Base-by-base conservation (phyloP, 805 yeast genomes). In the Yueomyces sp. region DNA sequence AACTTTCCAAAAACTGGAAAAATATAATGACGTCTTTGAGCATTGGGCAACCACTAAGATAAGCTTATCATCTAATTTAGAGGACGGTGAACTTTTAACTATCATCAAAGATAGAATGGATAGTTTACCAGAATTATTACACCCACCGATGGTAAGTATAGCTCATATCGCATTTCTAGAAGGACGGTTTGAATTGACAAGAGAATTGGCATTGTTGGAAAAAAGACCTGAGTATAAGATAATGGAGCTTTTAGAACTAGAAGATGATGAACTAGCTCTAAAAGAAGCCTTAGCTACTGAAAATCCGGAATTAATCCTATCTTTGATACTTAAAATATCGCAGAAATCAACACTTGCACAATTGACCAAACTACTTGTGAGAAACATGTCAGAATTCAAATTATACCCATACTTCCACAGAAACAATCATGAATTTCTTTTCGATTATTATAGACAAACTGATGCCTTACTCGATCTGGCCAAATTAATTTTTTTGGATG, bases 11-110 rank as follows among this genome's bases (percentile, higher is more conserved):
- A 19, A 38, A n/a, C 3, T 2, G 5, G 4, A 4, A 2, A 32
- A 34, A 29, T 29, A 39, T 38, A 60, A 54, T 1, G 38, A 30
- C 12, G 73, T 92, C 0, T 82, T 81, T 53, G 68, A 76, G 2
- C 73, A 79, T 49, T 92, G 97, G 97, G 88, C 95, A 4, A 74
- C 80, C 46, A 63, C 72, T 33, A 83, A 85, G 54, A 76, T 88
- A 28, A 70, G 69, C 45, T 62, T 63, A 31, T 79, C 81, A 12
- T 53, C 69, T 5, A 72, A 70, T 30, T 49, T 70, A 26, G 68
- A 73, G 1, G 96, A 90, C 54, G 66, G 68, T 4, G 76, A 75
- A 36, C 60, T 90, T 8, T 73, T 77, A 38, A 56, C 66, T 27
- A 52, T 63, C 1, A 66, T 90, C 1, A 55, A 72, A 5, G 34